These are phyloP conservation scores for Scutellaria barbata DNA, from an alignment of 257 asterid genomes.

Conservation along the genomic window DNA sequence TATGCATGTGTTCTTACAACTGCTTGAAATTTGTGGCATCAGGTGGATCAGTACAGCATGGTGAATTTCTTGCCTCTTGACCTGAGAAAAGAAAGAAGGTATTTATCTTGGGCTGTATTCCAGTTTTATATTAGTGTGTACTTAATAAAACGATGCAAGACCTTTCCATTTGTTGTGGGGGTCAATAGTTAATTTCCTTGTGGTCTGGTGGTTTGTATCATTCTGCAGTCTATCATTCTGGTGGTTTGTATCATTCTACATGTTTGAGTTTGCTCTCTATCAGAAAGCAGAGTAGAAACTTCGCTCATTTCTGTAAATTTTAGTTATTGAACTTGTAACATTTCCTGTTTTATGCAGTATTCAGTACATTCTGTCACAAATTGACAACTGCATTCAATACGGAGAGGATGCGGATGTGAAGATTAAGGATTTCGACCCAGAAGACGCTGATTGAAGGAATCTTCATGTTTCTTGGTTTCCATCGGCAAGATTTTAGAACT, in stretches of 20 bases:
- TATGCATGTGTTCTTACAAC: neutral
- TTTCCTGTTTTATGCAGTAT: constrained; percentile 54
- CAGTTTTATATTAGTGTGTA: neutral
- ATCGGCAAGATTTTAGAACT: neutral
- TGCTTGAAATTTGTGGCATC: constrained; percentile 35
- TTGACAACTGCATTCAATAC: constrained; percentile 79
- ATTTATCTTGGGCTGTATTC: constrained; percentile 11
- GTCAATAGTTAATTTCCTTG: neutral
- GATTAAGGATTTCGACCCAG: constrained; percentile 81
- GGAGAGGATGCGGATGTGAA: constrained; percentile 97
- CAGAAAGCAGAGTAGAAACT: neutral
- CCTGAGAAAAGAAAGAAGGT: constrained; percentile 93
- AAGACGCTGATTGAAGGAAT: constrained; percentile 45
- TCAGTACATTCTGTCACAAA: constrained; percentile 77
- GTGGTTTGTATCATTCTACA: neutral
- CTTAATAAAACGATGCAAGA: neutral
- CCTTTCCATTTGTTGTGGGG: neutral
- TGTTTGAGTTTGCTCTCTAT: neutral
- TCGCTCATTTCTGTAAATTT: neutral
- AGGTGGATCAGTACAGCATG: constrained; percentile 97
- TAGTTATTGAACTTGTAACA: constrained; percentile 19
- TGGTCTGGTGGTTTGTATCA: neutral
- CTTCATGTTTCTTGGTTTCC: constrained; percentile 19
- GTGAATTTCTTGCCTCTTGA: constrained; percentile 90
- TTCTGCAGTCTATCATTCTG: too few species aligned